Percentiles rank a stretch among this genome's conserved stretches.
phyloP scores from a whole-genome alignment of 148 eudicot species.

The Arbutus unedo region DNA sequence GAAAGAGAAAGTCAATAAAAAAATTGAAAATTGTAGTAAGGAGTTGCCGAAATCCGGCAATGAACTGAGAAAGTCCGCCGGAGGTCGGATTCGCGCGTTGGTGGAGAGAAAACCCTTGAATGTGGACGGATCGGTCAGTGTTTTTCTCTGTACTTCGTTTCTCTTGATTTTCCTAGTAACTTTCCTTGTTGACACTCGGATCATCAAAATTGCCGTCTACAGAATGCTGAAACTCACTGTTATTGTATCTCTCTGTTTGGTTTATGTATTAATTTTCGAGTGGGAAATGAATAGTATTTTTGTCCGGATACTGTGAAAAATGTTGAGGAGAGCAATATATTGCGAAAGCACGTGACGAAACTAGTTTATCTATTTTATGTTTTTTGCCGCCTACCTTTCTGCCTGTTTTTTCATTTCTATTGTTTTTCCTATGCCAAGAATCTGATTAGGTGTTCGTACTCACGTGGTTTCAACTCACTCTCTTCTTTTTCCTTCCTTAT shows the following conservation, averaged over 20 bases:
- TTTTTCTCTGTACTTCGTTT: neutral
- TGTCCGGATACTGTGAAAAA: neutral
- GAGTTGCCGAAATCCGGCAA: neutral
- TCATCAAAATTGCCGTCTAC: neutral
- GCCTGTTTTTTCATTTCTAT: neutral
- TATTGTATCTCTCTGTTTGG: neutral
- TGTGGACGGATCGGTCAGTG: slow-evolving; percentile 6
- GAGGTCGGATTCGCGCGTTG: neutral
- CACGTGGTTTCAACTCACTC: neutral
- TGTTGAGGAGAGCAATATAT: no score
- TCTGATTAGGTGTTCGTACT: neutral
- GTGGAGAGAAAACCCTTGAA: neutral
- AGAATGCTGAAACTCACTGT: neutral
- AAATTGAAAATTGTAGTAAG: neutral
- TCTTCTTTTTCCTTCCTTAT: no score
- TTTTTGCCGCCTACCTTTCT: neutral
- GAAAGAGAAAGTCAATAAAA: neutral
- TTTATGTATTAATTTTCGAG: neutral
- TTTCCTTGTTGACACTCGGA: neutral
- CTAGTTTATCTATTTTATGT: no score
- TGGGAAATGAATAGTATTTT: neutral
- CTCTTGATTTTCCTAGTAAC: neutral
- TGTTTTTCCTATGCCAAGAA: neutral
- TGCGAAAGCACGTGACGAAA: neutral
- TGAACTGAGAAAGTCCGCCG: neutral